These are phyloP conservation scores for Dacryopinax spathularia DNA, from an alignment of 768 basidiomycete species.

Conservation along the genomic window DNA sequence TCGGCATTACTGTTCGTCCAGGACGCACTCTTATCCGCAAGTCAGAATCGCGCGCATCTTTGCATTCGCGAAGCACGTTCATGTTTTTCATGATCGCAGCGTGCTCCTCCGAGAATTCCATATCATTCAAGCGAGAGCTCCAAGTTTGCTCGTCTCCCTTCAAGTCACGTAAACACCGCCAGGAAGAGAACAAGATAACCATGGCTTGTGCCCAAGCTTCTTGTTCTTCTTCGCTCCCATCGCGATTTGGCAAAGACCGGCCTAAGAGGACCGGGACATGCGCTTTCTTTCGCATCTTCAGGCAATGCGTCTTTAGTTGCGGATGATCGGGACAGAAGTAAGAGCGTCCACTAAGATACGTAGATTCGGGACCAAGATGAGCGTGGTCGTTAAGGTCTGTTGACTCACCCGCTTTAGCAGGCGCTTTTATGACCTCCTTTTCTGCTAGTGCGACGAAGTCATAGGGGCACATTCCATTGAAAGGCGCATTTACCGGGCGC, in stretches of 20 bases:
- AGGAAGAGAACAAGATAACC: slow-evolving; percentile 33
- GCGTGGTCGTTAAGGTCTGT: too few species aligned
- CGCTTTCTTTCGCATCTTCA: slow-evolving; percentile 5
- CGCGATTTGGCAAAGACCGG: slow-evolving; percentile 22
- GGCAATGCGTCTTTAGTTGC: slow-evolving; percentile 15
- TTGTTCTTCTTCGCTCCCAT: slow-evolving; percentile 11
- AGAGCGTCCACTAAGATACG: too few species aligned
- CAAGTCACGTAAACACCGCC: slow-evolving; percentile 23
- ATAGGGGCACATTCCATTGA: slow-evolving; percentile 19
- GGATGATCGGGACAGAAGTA: too few species aligned
- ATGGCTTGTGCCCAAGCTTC: slow-evolving; percentile 25
- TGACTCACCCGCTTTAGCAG: too few species aligned
- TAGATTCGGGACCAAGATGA: too few species aligned
- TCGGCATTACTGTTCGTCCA: neutral
- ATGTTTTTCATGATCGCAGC: slow-evolving; percentile 26
- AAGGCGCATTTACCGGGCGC: slow-evolving; percentile 6
- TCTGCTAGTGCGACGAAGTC: slow-evolving; percentile 20
- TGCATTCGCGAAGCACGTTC: slow-evolving; percentile 31
- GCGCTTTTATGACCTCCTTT: slow-evolving; percentile 7
- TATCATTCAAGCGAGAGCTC: slow-evolving; percentile 21
- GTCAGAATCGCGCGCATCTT: slow-evolving; percentile 25
- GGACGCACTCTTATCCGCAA: slow-evolving; percentile 11
- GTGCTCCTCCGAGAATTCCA: slow-evolving; percentile 3
- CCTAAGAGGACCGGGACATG: slow-evolving; percentile 27
- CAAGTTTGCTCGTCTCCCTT: slow-evolving; percentile 14